Percentiles rank a stretch among this genome's conserved stretches.
Evolutionary conservation across 2,329 filamentous ascomycete species (phyloP).

Genomic region (Aureobasidium sp.): DNA sequence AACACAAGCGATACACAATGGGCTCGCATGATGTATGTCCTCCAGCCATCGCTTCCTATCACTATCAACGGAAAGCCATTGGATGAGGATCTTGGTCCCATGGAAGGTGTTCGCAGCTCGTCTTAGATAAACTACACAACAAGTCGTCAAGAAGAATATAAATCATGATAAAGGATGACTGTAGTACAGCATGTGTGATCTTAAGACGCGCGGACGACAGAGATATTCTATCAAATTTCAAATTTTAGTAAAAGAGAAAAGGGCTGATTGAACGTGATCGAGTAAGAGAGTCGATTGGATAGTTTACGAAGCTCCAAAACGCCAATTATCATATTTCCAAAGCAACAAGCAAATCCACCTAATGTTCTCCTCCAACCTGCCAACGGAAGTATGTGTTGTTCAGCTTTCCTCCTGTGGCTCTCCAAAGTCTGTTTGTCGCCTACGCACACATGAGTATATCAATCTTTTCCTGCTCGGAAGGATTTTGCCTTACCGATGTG

Average conservation of each 20-base stretch:
- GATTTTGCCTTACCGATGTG: slow-evolving; percentile 31
- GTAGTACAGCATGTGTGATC: not conserved
- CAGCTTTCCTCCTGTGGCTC: slow-evolving; percentile 43
- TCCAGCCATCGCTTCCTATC: slow-evolving; percentile 27
- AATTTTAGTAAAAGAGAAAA: not conserved
- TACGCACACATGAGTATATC: slow-evolving; percentile 20
- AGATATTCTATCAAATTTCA: no score
- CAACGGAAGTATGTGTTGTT: slow-evolving; percentile 46
- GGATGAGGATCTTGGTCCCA: slow-evolving; percentile 27
- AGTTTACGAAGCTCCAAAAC: not conserved
- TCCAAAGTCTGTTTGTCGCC: slow-evolving; percentile 42
- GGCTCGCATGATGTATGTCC: slow-evolving; percentile 30
- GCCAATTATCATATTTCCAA: not conserved
- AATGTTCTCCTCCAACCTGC: slow-evolving; percentile 46
- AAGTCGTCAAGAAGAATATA: not conserved
- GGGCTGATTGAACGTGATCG: not conserved
- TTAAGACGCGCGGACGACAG: not conserved
- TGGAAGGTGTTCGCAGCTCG: slow-evolving; percentile 22
- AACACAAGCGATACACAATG: slow-evolving; percentile 29
- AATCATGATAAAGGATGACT: not conserved
- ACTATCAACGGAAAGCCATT: slow-evolving; percentile 25
- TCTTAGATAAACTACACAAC: not conserved
- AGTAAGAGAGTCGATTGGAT: not conserved
- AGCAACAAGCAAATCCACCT: not conserved
- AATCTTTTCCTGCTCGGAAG: not conserved